Percentiles rank a stretch among this genome's conserved stretches.
phyloP scores from a whole-genome alignment of 1,284 basidiomycete species.

The Sanghuangporus sanghuang region DNA sequence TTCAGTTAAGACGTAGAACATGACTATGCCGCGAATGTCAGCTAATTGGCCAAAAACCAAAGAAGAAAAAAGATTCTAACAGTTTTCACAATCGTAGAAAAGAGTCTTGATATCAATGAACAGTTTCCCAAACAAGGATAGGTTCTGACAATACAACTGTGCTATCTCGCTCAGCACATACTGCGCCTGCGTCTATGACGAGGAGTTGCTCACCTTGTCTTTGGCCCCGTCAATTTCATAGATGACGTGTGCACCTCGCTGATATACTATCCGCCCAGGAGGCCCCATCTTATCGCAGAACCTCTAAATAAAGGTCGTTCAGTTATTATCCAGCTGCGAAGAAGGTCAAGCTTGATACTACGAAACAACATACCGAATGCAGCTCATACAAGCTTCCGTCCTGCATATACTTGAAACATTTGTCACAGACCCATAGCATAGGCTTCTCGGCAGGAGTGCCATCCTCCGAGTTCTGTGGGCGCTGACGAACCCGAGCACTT shows the following conservation, averaged over 20 bases:
- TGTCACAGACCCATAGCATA: slow-evolving; percentile 79
- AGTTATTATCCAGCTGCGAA: slow-evolving; percentile 6
- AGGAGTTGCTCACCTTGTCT: slow-evolving; percentile 56
- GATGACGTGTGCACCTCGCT: slow-evolving; percentile 84
- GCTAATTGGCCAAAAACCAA: slow-evolving; percentile 8
- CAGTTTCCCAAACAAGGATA: slow-evolving; percentile 95
- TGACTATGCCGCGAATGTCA: slow-evolving; percentile 42
- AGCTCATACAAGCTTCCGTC: slow-evolving; percentile 67
- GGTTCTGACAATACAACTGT: slow-evolving; percentile 92
- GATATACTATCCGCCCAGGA: slow-evolving; percentile 88
- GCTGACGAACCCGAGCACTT: not conserved
- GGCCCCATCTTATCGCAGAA: slow-evolving; percentile 72
- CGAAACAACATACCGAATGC: slow-evolving; percentile 57
- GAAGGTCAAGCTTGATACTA: slow-evolving; percentile 12
- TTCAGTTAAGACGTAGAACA: slow-evolving; percentile 93
- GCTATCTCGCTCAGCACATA: slow-evolving; percentile 8
- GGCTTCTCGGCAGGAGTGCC: slow-evolving; percentile 38
- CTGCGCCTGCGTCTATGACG: not conserved
- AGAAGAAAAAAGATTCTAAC: slow-evolving; percentile 35
- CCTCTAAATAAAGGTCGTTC: slow-evolving; percentile 61
- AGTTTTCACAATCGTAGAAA: slow-evolving; percentile 89
- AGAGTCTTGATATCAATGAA: slow-evolving; percentile 99
- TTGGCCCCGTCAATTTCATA: slow-evolving; percentile 93
- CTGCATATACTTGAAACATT: slow-evolving; percentile 96
- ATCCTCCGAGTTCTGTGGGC: not conserved